Percentiles rank a stretch among this genome's conserved stretches.
Conservation (phyloP, 768 basidiomycete species). For the Coprinopsis sp. region DNA sequence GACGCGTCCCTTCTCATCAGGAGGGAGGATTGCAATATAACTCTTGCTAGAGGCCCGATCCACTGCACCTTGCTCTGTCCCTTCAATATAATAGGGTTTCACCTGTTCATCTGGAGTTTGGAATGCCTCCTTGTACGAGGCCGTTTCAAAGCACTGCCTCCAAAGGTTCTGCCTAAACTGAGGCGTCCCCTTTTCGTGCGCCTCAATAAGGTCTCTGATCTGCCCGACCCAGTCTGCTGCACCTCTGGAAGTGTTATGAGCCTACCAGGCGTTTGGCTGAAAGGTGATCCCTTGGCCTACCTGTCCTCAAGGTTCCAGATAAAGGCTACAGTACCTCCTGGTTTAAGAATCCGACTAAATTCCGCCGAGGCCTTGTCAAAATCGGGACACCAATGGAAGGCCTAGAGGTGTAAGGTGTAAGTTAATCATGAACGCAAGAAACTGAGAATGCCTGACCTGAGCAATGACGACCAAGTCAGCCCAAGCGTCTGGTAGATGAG, state of each 20-base stretch:
- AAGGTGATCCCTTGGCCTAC: slow-evolving; percentile 25
- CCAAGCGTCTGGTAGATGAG: slow-evolving; percentile 58
- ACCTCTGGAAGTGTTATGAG: slow-evolving; percentile 33
- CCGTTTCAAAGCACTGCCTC: slow-evolving; percentile 63
- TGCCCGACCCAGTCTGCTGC: slow-evolving; percentile 69
- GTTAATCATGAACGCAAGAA: neutral
- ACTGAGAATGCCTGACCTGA: slow-evolving; percentile 41
- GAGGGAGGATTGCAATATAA: slow-evolving; percentile 65
- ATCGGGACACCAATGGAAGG: slow-evolving; percentile 92
- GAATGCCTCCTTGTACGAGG: slow-evolving; percentile 58
- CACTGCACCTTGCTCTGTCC: slow-evolving; percentile 52
- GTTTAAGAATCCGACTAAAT: slow-evolving; percentile 77
- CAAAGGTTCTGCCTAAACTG: slow-evolving; percentile 78
- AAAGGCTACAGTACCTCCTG: slow-evolving; percentile 62
- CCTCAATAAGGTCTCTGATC: slow-evolving; percentile 65
- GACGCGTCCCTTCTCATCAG: slow-evolving; percentile 54
- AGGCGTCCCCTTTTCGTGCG: slow-evolving; percentile 67
- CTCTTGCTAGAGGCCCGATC: slow-evolving; percentile 79
- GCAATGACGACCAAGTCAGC: slow-evolving; percentile 79
- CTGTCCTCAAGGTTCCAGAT: slow-evolving; percentile 93
- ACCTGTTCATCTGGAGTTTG: slow-evolving; percentile 50
- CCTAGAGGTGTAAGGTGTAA: slow-evolving; percentile 38
- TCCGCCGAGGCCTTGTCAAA: slow-evolving; percentile 68
- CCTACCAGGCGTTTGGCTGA: neutral
- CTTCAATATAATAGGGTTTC: slow-evolving; percentile 49